These are phyloP conservation scores for Chrysoporthe deuterocubensis DNA, from an alignment of 2,329 filamentous ascomycete species.

Conservation along the genomic window DNA sequence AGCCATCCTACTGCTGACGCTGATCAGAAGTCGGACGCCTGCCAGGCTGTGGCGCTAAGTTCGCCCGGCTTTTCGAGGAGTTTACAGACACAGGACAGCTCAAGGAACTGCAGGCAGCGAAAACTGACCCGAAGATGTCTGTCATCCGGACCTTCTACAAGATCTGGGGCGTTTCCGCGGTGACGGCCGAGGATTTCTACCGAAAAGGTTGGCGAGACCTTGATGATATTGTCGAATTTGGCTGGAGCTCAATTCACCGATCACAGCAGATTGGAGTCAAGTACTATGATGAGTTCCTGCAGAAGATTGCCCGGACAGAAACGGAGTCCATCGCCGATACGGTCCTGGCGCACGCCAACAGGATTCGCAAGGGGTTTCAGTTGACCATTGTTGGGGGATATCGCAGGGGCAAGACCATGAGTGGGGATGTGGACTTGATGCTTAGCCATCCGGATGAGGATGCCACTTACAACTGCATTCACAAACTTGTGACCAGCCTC, in stretches of 20 bases:
- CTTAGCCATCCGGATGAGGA: slow-evolving; percentile 76
- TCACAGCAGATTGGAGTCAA: slow-evolving; percentile 95
- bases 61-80: slow-evolving; percentile 77
- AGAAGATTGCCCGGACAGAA: slow-evolving; percentile 73
- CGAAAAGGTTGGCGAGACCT: slow-evolving; percentile 78
- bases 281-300: slow-evolving; percentile 83
- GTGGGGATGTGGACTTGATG: slow-evolving; percentile 85
- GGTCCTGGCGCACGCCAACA: slow-evolving; percentile 69
- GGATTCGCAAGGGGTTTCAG: slow-evolving; percentile 58
- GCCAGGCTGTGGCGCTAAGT: slow-evolving; percentile 81
- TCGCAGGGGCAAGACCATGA: slow-evolving; percentile 72
- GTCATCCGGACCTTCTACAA: slow-evolving; percentile 74
- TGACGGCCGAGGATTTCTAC: slow-evolving; percentile 82
- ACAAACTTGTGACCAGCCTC: slow-evolving; percentile 70
- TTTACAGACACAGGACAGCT: slow-evolving; percentile 67
- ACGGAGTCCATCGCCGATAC: slow-evolving; percentile 69
- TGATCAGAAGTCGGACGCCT: slow-evolving; percentile 57
- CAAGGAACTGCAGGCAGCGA: slow-evolving; percentile 65
- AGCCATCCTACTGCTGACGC: background rate
- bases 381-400: slow-evolving; percentile 78
- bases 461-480: slow-evolving; percentile 71
- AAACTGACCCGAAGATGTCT: slow-evolving; percentile 65
- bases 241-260: slow-evolving; percentile 74
- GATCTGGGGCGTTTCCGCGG: slow-evolving; percentile 90
- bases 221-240: slow-evolving; percentile 83